Evolutionary conservation across 805 yeast genomes (phyloP), one percentile per base, ranked within the genome.

Genomic region (Teunomyces pallodes): DNA sequence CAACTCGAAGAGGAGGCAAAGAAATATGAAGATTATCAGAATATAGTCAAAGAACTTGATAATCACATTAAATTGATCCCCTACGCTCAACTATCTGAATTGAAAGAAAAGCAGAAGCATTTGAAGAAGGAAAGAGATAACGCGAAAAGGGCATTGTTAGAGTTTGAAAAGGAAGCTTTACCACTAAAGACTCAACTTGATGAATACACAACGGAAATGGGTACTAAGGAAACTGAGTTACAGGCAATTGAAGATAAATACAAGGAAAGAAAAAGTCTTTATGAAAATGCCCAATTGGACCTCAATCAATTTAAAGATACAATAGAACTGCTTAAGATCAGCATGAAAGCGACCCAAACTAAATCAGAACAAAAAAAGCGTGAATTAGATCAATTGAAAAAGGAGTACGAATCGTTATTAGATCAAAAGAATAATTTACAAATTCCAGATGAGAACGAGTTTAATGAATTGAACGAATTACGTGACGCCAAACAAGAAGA

Each of bases 1-100:
- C 62, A 61, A 13, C 58, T 79, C 31, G 69, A 73, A 43, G 74
- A 68, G 29, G 79, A 76, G 46, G 86, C 81, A 0, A 43, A 74
- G 60, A 55, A 74, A 61, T 58, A 75, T 48, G 67, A 76, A 52
- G 77, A 72, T 36, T 82, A 69, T 51, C 72, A 77, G 52, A 67
- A 67, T 28, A 77, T 81, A 48, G 69, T 60, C 44, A 61, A 53
- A 62, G 77, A 70, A 46, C 62, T 62, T 46, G 65, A 53, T 14
- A 65, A 50, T 51, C 77, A 63, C 59, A 70, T 59, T 60, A 75
- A 59, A 48, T 59, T 72, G 33, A 55, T 74, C 24, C 79, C 79
- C 2, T 74, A 66, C 49, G 77, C 74, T 1, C 66, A 67, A 51
- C 57, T 65, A 5, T 65, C 68, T 31, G 77, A 74, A 45, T 66